Conservation (phyloP, 495 filamentous ascomycete species). For the Penicillium turbatum region DNA sequence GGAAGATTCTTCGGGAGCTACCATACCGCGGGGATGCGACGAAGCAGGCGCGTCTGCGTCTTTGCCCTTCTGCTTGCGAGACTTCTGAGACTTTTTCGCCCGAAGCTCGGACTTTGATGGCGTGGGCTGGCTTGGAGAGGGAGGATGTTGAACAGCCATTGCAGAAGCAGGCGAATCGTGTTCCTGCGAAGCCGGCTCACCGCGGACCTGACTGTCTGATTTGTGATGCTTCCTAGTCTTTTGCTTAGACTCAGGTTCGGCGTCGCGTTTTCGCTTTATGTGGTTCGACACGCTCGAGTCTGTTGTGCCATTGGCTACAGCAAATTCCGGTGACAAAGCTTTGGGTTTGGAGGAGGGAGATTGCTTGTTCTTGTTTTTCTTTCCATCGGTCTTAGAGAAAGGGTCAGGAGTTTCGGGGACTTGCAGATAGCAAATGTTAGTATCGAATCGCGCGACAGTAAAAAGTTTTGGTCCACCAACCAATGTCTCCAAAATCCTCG, state of each 20-base stretch:
- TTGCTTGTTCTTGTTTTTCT: constrained; percentile 14
- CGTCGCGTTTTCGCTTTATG: constrained; percentile 22
- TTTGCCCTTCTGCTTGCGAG: background rate
- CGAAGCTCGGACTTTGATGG: background rate
- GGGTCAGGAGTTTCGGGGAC: constrained; percentile 8
- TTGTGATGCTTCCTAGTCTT: constrained; percentile 16
- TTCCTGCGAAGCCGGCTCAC: background rate
- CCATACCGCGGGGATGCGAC: background rate
- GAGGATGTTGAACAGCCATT: background rate
- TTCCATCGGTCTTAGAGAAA: background rate
- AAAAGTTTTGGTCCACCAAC: background rate
- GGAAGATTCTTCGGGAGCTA: background rate
- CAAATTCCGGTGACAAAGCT: background rate
- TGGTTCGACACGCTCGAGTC: constrained; percentile 2
- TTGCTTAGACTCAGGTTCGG: constrained; percentile 13
- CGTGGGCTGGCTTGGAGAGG: background rate
- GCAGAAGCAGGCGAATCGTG: background rate
- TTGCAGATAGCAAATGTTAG: constrained; percentile 4
- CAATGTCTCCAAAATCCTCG: background rate
- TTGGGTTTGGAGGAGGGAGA: background rate
- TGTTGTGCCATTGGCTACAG: background rate
- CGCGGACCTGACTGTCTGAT: background rate
- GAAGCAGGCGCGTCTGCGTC: background rate
- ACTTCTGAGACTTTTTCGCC: background rate
- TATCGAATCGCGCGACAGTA: background rate